Evolutionary conservation across 768 basidiomycete species (phyloP).

Genomic region (Phallus indusiatus): DNA sequence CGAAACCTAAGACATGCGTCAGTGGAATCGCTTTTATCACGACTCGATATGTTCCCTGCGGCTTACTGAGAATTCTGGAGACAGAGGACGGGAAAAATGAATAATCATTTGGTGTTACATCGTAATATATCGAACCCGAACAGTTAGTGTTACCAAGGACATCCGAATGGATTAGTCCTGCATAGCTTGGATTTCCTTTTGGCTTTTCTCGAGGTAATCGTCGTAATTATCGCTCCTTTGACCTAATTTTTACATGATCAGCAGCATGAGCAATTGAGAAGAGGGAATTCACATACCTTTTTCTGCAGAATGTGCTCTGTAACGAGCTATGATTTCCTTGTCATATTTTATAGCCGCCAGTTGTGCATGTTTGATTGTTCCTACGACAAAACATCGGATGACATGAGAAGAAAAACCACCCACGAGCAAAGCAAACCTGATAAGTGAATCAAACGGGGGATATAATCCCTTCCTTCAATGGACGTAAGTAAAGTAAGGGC

Average conservation of each 20-base stretch:
- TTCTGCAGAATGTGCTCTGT: constrained; percentile 42
- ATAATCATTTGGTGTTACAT: no score
- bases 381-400: constrained; percentile 19
- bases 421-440: constrained; percentile 44
- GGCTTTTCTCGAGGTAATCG: constrained; percentile 45
- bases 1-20: no score
- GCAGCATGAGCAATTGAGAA: not conserved
- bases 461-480: constrained; percentile 47
- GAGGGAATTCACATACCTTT: constrained; percentile 36
- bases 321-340: constrained; percentile 58
- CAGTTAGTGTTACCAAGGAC: not conserved
- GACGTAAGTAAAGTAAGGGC: constrained; percentile 59
- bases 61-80: no score
- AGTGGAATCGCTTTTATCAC: no score
- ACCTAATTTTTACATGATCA: not conserved
- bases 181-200: constrained; percentile 54
- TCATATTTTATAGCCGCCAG: constrained; percentile 69
- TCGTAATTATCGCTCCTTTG: constrained; percentile 49
- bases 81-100: no score
- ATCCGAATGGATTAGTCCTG: constrained; percentile 41
- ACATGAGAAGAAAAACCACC: not conserved
- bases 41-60: no score
- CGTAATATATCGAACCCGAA: not conserved
- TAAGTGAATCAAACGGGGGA: constrained; percentile 73
- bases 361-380: constrained; percentile 82